Evolutionary conservation across 805 yeast genomes (phyloP).

Genomic region (Candida anglica): DNA sequence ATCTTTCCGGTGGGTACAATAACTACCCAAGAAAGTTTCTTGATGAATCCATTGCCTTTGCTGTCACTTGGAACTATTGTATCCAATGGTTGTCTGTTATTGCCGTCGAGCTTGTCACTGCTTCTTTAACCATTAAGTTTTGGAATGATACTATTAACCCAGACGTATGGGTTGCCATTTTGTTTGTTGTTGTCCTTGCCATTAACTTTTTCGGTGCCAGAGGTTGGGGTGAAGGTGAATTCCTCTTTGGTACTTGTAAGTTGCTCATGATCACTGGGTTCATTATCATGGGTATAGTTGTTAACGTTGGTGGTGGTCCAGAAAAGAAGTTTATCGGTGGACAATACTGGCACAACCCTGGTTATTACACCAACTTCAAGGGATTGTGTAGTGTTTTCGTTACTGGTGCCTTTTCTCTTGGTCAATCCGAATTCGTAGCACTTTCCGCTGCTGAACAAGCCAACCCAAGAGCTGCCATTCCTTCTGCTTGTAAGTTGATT

Average conservation of each 20-base stretch:
- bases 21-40: constrained; percentile 51
- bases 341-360: constrained; percentile 29
- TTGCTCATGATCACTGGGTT: constrained; percentile 36
- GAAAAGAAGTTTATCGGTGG: constrained; percentile 30
- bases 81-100: constrained; percentile 61
- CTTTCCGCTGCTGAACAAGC: constrained; percentile 25
- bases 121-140: constrained; percentile 55
- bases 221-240: constrained; percentile 46
- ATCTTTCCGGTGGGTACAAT: constrained; percentile 60
- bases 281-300: constrained; percentile 36
- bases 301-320: constrained; percentile 35
- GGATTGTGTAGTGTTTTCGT: constrained; percentile 27
- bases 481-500: constrained; percentile 22
- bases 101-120: constrained; percentile 63
- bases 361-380: constrained; percentile 24
- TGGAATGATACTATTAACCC: constrained; percentile 49
- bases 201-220: constrained; percentile 45
- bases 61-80: constrained; percentile 61
- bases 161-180: constrained; percentile 54
- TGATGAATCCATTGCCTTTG: constrained; percentile 56
- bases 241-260: constrained; percentile 33
- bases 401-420: constrained; percentile 30
- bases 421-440: constrained; percentile 31
- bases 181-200: constrained; percentile 41
- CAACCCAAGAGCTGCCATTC: constrained; percentile 21